These are phyloP conservation scores for Thalassiosira livingstoniorum DNA, from an alignment of 352 stramenopile genomes.

Conservation along the genomic window DNA sequence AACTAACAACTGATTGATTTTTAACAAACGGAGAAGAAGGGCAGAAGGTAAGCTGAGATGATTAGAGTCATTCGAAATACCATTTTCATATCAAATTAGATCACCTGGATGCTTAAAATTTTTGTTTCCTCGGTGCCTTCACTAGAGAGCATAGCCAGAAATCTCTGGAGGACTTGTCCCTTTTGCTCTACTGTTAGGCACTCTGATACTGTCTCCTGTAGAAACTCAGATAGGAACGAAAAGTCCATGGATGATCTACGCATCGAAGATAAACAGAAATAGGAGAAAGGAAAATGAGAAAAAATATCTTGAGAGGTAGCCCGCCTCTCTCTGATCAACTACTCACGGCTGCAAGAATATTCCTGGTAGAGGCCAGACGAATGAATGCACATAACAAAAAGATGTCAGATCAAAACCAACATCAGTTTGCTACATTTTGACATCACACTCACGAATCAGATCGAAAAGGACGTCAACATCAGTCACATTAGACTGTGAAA, in stretches of 20 bases:
- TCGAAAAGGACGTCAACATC: conserved; percentile 97
- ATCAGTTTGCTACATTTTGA: no score
- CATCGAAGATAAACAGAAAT: conserved; percentile 53
- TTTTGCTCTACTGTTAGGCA: conserved; percentile 62
- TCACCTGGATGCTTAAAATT: conserved; percentile 89
- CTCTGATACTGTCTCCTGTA: conserved; percentile 68
- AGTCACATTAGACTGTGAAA: conserved; percentile 91
- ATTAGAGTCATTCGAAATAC: no score
- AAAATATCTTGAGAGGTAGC: conserved; percentile 43
- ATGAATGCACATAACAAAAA: no score
- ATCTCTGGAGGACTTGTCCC: conserved; percentile 48
- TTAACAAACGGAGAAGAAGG: not conserved
- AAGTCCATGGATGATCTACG: conserved; percentile 93
- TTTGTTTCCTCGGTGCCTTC: conserved; percentile 89
- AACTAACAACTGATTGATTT: conserved; percentile 84
- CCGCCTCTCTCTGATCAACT: no score
- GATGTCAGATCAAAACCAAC: no score
- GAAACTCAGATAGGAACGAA: conserved; percentile 92
- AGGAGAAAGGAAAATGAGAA: not conserved
- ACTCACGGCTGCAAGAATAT: no score
- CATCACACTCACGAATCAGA: conserved; percentile 88
- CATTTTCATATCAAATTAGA: no score
- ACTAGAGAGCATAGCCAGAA: conserved; percentile 68
- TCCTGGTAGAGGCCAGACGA: no score
- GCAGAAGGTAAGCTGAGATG: not conserved